Evolutionary conservation across 495 filamentous ascomycete species (phyloP), one percentile per base, ranked within the genome.

Genomic region (Astrocystis sublimbata): DNA sequence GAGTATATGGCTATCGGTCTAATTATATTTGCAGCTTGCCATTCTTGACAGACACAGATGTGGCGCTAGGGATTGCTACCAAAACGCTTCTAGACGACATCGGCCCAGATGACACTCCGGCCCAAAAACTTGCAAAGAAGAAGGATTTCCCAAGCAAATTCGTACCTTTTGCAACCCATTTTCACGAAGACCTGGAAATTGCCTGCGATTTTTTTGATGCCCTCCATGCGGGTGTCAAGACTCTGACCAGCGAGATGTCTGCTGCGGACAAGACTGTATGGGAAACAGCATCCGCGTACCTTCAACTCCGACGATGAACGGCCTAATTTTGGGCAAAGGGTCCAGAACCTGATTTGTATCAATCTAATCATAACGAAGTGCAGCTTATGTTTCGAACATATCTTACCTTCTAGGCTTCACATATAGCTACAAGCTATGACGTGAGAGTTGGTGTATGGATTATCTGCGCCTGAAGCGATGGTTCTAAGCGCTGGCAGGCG

Each of bases 61-160:
- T 92, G 42, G 90, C 86, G 38, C 81, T 96, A 30, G 93, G 92
- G 17, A 94, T 98, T 68, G 92, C 92, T 3, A 90, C 94, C 24
- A 92, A 96, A 73, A 92, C 90, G 6, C 93, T 96, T 72, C 83
- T 99, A 21, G 96, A 99, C 68, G 93, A 97, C 55, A 77, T 83
- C 26, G 76, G 86, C 43, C 83, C 85, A 5, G 78, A 82, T 9
- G 86, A 88, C 26, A 83, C 84, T 5, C 78, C 84, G 10, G 81
- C 84, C 10, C 82, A 83, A 54, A 86, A 87, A 40, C 86, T 84
- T 60, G 69, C 73, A 8, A 87, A 87, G 71, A 85, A 78, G 47
- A 65, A 74, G 38, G 66, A 74, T 1, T 82, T 91, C 64, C 85
- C 87, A 24, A 79, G 75, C 3, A 90, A 84, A 75, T 93, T 72